phyloP scores from a whole-genome alignment of 768 basidiomycete genomes.

The Pulveroboletus ravenelii region DNA sequence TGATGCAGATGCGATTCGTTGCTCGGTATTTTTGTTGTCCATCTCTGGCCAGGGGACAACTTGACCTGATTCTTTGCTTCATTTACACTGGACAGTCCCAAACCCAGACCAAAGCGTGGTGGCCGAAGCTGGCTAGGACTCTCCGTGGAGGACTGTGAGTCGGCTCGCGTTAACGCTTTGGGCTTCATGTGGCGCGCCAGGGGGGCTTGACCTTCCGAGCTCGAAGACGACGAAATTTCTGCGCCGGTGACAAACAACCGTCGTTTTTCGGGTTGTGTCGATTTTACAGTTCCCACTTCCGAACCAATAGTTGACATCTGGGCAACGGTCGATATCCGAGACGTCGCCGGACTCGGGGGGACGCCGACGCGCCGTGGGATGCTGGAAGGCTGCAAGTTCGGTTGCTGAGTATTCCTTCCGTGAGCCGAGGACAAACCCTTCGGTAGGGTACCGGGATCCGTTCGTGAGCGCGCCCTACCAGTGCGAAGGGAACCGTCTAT shows the following conservation, averaged over 20 bases:
- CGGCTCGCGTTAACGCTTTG: conserved; percentile 14
- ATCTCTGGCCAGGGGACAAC: conserved; percentile 10
- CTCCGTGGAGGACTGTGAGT: conserved; percentile 21
- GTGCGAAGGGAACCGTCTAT: conserved; percentile 12
- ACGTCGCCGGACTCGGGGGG: conserved; percentile 13
- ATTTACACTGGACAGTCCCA: conserved; percentile 19
- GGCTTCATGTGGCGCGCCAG: conserved; percentile 13
- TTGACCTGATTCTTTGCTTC: conserved; percentile 11
- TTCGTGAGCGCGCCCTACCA: conserved; percentile 27
- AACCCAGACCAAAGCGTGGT: conserved; percentile 28
- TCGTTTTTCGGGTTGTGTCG: conserved; percentile 25
- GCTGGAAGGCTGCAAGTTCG: conserved; percentile 14
- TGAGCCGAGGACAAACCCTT: conserved; percentile 7
- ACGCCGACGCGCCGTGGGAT: conserved; percentile 25
- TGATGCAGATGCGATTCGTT: conserved; percentile 3
- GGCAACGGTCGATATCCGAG: conserved; percentile 8
- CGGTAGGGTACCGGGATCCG: conserved; percentile 23
- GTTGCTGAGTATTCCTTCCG: conserved; percentile 7
- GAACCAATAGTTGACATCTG: conserved; percentile 9
- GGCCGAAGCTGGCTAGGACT: conserved; percentile 19
- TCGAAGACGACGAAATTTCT: conserved; percentile 37
- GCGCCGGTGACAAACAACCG: conserved; percentile 45
- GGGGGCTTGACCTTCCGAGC: conserved; percentile 36
- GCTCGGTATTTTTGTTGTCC: conserved; percentile 9
- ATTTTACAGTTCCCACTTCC: conserved; percentile 33